Conservation (phyloP, 108 stramenopile species). For the Epipyxis sp. region DNA sequence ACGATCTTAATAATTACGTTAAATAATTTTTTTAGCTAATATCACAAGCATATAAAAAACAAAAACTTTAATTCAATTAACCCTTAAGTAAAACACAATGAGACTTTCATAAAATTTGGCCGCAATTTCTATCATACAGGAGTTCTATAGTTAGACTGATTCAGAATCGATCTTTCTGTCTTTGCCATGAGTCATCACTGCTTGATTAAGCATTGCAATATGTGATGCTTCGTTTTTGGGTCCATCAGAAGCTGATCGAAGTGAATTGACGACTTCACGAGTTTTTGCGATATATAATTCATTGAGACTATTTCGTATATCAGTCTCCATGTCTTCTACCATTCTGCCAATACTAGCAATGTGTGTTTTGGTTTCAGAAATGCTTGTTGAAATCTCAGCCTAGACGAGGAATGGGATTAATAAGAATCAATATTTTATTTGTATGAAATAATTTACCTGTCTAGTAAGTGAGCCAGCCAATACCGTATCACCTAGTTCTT, state of each 20-base stretch:
- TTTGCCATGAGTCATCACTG: constrained; percentile 11
- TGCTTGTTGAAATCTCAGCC: no score
- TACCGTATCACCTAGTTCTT: constrained; percentile 38
- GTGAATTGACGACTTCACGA: constrained; percentile 67
- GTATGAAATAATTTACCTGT: constrained; percentile 40
- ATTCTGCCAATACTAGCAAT: constrained; percentile 81
- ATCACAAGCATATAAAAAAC: no score
- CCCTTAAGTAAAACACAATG: no score
- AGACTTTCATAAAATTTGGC: no score
- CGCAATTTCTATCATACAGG: no score
- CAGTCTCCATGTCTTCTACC: constrained; percentile 87
- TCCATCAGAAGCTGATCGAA: constrained; percentile 43
- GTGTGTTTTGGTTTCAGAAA: constrained; percentile 53
- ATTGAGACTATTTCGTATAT: constrained; percentile 70
- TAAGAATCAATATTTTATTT: not conserved
- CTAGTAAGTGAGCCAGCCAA: constrained; percentile 54
- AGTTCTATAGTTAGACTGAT: no score
- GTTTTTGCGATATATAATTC: constrained; percentile 81
- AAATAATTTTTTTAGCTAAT: no score
- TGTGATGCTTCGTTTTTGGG: not conserved
- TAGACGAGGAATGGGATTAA: no score
- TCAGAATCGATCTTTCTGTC: not conserved
- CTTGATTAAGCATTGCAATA: not conserved
- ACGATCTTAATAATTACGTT: no score
- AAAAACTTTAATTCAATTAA: no score